A percentile compares a stretch with the other conserved stretches of the same genome.
phyloP scores from a whole-genome alignment of 2,329 filamentous ascomycete species.

The Cadophora luteo-olivacea region DNA sequence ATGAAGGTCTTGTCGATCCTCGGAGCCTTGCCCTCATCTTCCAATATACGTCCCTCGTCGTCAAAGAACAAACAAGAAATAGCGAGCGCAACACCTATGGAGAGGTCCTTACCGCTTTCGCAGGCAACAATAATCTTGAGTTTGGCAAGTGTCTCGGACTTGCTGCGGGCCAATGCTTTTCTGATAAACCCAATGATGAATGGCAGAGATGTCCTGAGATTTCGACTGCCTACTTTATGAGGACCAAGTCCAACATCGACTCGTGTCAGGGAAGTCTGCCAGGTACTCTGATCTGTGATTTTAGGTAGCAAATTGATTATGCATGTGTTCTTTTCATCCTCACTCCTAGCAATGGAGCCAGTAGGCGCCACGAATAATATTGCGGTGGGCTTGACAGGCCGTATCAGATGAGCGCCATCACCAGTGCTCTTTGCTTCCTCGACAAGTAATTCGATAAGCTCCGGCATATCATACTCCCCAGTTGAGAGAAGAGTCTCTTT shows the following conservation, averaged over 20 bases:
- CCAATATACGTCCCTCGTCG: constrained; percentile 58
- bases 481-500: constrained; percentile 64
- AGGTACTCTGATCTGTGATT: constrained; percentile 53
- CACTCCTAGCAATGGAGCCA: constrained; percentile 24
- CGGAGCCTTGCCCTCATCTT: constrained; percentile 18
- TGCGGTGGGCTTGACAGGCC: constrained; percentile 40
- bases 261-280: constrained; percentile 46
- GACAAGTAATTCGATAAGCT: constrained; percentile 56
- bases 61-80: constrained; percentile 77
- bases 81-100: constrained; percentile 78
- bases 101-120: constrained; percentile 79
- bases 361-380: constrained; percentile 38
- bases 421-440: constrained; percentile 24
- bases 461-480: constrained; percentile 68
- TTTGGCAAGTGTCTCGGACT: neutral
- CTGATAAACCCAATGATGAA: constrained; percentile 38
- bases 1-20: constrained; percentile 77
- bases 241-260: constrained; percentile 69
- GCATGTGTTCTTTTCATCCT: constrained; percentile 13
- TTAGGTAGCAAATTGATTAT: constrained; percentile 52
- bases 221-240: constrained; percentile 81
- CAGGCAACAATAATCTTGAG: constrained; percentile 67
- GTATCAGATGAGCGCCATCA: constrained; percentile 10
- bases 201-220: constrained; percentile 76
- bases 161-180: constrained; percentile 25